Evolutionary conservation across 345 rosid species (phyloP).

Genomic region (Populus davidiana): DNA sequence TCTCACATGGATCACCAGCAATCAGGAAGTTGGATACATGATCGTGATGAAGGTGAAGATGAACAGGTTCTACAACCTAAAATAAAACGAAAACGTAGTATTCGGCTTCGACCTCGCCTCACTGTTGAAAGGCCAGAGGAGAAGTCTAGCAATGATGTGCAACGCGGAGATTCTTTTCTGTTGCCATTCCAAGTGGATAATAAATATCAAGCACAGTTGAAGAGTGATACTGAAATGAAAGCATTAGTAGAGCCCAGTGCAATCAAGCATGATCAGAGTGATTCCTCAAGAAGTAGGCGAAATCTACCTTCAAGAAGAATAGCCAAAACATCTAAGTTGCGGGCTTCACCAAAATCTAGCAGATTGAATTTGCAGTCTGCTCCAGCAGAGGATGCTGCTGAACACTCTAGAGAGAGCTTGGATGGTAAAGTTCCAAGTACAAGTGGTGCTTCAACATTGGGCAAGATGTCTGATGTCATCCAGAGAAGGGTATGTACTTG

Average conservation of each 20-base stretch:
- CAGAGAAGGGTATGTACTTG: constrained; percentile 74
- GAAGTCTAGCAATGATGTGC: constrained; percentile 51
- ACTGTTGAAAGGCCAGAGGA: constrained; percentile 63
- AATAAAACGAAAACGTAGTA: constrained; percentile 94
- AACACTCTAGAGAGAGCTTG: constrained; percentile 61
- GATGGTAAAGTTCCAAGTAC: constrained; percentile 50
- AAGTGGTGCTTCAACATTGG: constrained; percentile 49
- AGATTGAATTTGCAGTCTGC: constrained; percentile 49
- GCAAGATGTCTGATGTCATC: constrained; percentile 71
- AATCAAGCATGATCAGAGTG: constrained; percentile 66
- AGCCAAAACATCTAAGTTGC: constrained; percentile 62
- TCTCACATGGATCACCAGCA: constrained; percentile 86
- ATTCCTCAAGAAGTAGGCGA: constrained; percentile 55
- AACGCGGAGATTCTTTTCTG: constrained; percentile 51
- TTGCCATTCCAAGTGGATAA: constrained; percentile 52
- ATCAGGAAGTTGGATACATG: constrained; percentile 95
- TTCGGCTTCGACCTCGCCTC: constrained; percentile 85
- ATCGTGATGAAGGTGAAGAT: constrained; percentile 92
- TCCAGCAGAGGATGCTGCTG: constrained; percentile 54
- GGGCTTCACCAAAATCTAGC: constrained; percentile 64
- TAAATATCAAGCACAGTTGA: constrained; percentile 59
- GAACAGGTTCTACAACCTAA: constrained; percentile 98
- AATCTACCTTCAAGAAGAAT: constrained; percentile 62
- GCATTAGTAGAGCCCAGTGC: constrained; percentile 38
- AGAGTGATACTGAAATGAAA: constrained; percentile 48